These are phyloP conservation scores for Penicillium occitanis DNA, from an alignment of 2,329 filamentous ascomycete species.

Conservation along the genomic window DNA sequence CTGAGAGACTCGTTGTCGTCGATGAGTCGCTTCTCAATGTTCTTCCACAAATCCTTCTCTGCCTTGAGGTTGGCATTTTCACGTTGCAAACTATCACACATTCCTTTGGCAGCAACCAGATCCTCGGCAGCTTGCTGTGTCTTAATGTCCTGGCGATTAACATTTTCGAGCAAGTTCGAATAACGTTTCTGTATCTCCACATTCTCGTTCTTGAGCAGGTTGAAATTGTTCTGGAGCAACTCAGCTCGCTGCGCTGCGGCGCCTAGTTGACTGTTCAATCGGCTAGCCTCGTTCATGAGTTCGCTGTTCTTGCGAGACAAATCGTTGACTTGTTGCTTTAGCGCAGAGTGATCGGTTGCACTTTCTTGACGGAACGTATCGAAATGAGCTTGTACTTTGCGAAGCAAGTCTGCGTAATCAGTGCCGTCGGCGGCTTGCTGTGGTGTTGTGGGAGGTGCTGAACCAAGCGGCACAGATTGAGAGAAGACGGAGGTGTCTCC, in stretches of 20 bases:
- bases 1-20: constrained; percentile 84
- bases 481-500: constrained; percentile 66
- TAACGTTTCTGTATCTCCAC: constrained; percentile 80
- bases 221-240: constrained; percentile 85
- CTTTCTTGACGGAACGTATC: constrained; percentile 88
- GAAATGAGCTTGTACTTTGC: constrained; percentile 85
- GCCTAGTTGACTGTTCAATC: constrained; percentile 74
- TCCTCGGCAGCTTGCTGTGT: constrained; percentile 93
- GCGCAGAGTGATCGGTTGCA: constrained; percentile 72
- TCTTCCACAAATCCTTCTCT: constrained; percentile 92
- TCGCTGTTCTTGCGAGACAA: constrained; percentile 78
- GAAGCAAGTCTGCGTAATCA: constrained; percentile 74
- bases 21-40: constrained; percentile 81
- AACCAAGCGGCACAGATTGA: constrained; percentile 63
- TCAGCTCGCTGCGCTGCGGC: constrained; percentile 81
- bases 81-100: constrained; percentile 82
- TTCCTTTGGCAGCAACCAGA: constrained; percentile 77
- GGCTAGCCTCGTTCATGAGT: constrained; percentile 78
- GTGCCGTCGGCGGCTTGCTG: constrained; percentile 55
- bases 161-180: constrained; percentile 72
- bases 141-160: constrained; percentile 84
- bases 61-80: constrained; percentile 92
- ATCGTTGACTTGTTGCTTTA: constrained; percentile 81
- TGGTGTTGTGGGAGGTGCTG: constrained; percentile 47
- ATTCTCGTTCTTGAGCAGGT: constrained; percentile 80